A percentile compares a stretch with the other conserved stretches of the same genome.
phyloP scores from a whole-genome alignment of 345 rosid species.

The Rhizophora apiculata region DNA sequence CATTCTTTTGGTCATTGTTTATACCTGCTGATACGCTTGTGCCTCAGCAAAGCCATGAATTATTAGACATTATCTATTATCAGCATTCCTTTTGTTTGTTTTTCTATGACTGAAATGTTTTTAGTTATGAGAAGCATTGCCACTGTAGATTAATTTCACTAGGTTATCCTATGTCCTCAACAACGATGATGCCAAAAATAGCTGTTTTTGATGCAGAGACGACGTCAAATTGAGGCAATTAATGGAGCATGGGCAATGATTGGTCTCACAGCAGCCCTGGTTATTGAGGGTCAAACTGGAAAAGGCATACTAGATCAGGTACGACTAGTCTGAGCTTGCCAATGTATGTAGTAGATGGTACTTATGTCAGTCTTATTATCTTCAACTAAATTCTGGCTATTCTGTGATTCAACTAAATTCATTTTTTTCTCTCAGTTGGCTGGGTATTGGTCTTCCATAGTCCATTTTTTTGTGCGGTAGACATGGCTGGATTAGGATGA shows the following conservation, averaged over 20 bases:
- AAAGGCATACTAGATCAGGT: conserved; percentile 69
- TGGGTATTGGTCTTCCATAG: conserved; percentile 58
- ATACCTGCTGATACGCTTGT: too few species aligned
- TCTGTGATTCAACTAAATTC: conserved; percentile 9
- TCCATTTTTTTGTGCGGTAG: conserved; percentile 38
- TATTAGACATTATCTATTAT: not conserved
- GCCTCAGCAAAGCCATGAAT: not conserved
- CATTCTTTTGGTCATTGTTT: too few species aligned
- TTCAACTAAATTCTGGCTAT: not conserved
- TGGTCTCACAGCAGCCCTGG: conserved; percentile 73
- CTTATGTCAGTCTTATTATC: not conserved
- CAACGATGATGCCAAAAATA: conserved; percentile 1
- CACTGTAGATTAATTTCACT: too few species aligned
- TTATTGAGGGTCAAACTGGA: conserved; percentile 84
- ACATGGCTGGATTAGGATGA: not conserved
- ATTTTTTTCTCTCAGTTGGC: conserved; percentile 49
- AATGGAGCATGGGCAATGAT: conserved; percentile 95
- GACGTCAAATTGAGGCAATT: conserved; percentile 80
- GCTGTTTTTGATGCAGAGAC: conserved; percentile 40
- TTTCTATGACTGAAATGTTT: not conserved
- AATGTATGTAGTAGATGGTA: not conserved
- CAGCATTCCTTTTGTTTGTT: not conserved
- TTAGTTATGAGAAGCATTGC: not conserved
- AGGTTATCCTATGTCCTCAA: not conserved
- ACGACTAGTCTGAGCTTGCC: not conserved